These are phyloP conservation scores for Stemphylium vesicarium DNA, from an alignment of 2,329 filamentous ascomycete species.

Conservation along the genomic window DNA sequence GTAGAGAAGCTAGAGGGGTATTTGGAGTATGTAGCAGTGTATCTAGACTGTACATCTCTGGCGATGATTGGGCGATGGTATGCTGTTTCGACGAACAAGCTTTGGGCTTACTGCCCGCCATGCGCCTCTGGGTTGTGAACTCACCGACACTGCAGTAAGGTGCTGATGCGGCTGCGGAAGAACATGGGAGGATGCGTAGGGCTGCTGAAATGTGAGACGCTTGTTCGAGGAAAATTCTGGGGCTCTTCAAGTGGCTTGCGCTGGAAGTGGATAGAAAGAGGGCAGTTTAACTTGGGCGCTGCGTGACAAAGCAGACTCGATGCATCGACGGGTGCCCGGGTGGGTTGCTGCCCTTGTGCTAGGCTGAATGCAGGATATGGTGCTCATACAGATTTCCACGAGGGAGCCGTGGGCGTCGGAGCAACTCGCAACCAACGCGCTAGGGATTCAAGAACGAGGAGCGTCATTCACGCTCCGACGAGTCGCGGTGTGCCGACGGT, in stretches of 20 bases:
- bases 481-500: conserved; percentile 30
- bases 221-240: conserved; percentile 24
- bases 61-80: conserved; percentile 11
- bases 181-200: conserved; percentile 37
- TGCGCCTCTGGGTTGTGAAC: conserved; percentile 19
- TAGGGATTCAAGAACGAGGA: conserved; percentile 19
- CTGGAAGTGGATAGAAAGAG: conserved; percentile 1
- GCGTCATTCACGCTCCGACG: conserved; percentile 16
- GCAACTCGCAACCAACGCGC: conserved; percentile 8
- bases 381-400: conserved; percentile 22
- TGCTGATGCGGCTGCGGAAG: conserved; percentile 39
- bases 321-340: conserved; percentile 16
- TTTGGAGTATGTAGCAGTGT: conserved; percentile 9
- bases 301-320: conserved; percentile 31
- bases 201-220: conserved; percentile 29
- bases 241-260: conserved; percentile 26
- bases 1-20: background rate
- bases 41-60: background rate
- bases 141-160: conserved; percentile 37
- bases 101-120: conserved; percentile 30
- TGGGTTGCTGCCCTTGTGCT: conserved; percentile 11
- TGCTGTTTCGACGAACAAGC: conserved; percentile 21
- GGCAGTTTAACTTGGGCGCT: conserved; percentile 12
- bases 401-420: conserved; percentile 14
- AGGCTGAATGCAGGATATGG: conserved; percentile 33